These are phyloP conservation scores for Paramecium pentaurelia DNA, from an alignment of 73 alveolate species.

Conservation along the genomic window DNA sequence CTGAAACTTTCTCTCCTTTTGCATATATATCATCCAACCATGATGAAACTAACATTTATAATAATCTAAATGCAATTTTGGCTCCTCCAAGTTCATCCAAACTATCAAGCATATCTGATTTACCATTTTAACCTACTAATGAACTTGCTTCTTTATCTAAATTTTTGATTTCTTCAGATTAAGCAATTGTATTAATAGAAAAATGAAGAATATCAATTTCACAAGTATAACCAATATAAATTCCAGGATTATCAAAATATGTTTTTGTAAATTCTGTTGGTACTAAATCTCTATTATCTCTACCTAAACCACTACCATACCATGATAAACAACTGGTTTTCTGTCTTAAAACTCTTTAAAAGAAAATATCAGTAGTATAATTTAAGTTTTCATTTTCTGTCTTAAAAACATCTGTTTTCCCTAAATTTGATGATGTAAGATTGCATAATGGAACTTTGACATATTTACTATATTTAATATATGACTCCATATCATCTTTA, in stretches of 20 bases:
- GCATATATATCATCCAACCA: conserved; percentile 26
- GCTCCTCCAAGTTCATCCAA: conserved; percentile 56
- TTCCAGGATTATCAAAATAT: conserved; percentile 13
- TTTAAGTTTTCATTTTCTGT: not conserved
- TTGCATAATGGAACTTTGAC: conserved; percentile 49
- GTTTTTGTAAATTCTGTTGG: conserved; percentile 45
- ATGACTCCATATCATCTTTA: not conserved
- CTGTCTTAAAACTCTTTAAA: not conserved
- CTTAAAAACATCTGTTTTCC: not conserved
- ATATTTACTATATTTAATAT: not conserved
- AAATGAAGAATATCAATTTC: conserved; percentile 49
- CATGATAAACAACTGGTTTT: conserved; percentile 36
- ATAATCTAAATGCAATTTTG: conserved; percentile 28
- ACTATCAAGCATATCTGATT: conserved; percentile 2
- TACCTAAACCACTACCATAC: conserved; percentile 23
- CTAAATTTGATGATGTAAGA: not conserved
- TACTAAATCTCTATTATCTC: conserved; percentile 47
- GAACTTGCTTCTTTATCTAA: conserved; percentile 53
- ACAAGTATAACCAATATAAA: conserved; percentile 22
- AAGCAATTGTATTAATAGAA: conserved; percentile 48
- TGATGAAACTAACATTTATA: not conserved
- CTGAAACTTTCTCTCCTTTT: conserved; percentile 5
- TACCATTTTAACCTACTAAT: conserved; percentile 25
- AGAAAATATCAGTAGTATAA: not conserved
- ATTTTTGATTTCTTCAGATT: conserved; percentile 47